phyloP scores from a whole-genome alignment of 208 protist species.

The Strigomonas culicis region DNA sequence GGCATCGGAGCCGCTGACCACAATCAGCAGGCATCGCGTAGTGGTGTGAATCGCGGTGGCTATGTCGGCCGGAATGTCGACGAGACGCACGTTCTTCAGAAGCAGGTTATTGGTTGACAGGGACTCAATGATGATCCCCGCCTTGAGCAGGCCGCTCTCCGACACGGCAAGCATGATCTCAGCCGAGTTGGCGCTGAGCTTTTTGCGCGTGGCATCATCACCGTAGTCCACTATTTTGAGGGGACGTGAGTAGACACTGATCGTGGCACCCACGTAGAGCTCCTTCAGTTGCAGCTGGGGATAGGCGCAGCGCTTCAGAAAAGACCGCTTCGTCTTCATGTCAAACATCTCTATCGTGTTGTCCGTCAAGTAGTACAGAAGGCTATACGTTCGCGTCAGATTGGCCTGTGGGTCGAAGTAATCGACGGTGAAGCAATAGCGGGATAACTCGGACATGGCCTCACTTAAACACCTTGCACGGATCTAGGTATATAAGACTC shows the following conservation, averaged over 20 bases:
- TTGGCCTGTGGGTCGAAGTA: conserved; percentile 90
- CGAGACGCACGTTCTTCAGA: conserved; percentile 64
- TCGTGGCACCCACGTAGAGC: conserved; percentile 89
- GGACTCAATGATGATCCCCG: conserved; percentile 47
- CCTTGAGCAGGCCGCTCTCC: conserved; percentile 28
- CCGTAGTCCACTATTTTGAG: conserved; percentile 91
- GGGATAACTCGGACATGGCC: conserved; percentile 8
- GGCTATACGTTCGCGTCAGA: conserved; percentile 82
- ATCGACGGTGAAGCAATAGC: conserved; percentile 83
- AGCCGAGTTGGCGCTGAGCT: conserved; percentile 51
- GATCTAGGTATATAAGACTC: not conserved
- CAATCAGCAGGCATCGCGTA: conserved; percentile 39
- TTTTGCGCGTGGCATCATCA: conserved; percentile 79
- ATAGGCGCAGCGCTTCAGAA: conserved; percentile 92
- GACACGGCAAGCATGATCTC: conserved; percentile 68
- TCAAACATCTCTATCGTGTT: conserved; percentile 95
- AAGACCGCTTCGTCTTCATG: conserved; percentile 87
- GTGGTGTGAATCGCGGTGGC: conserved; percentile 25
- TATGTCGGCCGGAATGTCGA: conserved; percentile 53
- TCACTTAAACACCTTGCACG: not conserved
- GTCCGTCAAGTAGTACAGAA: conserved; percentile 89
- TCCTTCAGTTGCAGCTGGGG: conserved; percentile 73
- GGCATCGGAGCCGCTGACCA: conserved; percentile 65
- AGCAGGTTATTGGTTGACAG: conserved; percentile 56
- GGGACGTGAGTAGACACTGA: conserved; percentile 92